Evolutionary conservation across 805 yeast genomes (phyloP), one percentile per base, ranked within the genome.

Genomic region (Limtongia smithiae): DNA sequence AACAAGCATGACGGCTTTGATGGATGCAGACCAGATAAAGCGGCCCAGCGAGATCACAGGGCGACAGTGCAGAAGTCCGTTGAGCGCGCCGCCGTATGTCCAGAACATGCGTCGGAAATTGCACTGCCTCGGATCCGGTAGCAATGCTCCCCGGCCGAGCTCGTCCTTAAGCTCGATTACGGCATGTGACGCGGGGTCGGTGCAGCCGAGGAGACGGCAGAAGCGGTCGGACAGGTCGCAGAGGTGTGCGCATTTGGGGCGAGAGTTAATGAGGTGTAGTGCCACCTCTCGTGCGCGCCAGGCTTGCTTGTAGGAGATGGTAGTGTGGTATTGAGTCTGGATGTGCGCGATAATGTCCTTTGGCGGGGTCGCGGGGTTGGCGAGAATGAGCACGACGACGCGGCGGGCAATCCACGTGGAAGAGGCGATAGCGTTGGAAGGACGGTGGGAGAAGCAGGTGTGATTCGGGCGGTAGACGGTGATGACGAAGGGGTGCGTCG

Each of bases 251-350:
- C 51, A 47, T 21, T 37, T 5, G 5, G 51, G 43, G 17, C 51
- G 51, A 3, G 30, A 20, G 39, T 27, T 17, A 22, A 50, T 34
- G 14, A 50, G 35, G 15, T 22, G 36, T 5, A 37, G 25, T 2
- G 51, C 55, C 17, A 37, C 37, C 33, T 46, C 51, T 18, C 55
- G 55, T 14, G 55, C 55, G 12, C 55, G 51, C 55, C 55, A 50
- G 11, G 55, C 55, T 40, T 50, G 55, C 51, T 50, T 50, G 42
- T 50, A 50, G 9, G 55, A 34, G 32, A 50, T 24, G 9, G 44
- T 30, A 24, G 46, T 39, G 37, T 39, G 31, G 37, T 50, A 44
- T 4, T 28, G 20, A 9, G 35, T 3, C 17, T 38, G 48, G 34
- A 50, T 40, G 17, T 27, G 45, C 3, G 40, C 17, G 24, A 46